Conservation (phyloP, 1,284 basidiomycete genomes). For the Ceratobasidium papillatum region DNA sequence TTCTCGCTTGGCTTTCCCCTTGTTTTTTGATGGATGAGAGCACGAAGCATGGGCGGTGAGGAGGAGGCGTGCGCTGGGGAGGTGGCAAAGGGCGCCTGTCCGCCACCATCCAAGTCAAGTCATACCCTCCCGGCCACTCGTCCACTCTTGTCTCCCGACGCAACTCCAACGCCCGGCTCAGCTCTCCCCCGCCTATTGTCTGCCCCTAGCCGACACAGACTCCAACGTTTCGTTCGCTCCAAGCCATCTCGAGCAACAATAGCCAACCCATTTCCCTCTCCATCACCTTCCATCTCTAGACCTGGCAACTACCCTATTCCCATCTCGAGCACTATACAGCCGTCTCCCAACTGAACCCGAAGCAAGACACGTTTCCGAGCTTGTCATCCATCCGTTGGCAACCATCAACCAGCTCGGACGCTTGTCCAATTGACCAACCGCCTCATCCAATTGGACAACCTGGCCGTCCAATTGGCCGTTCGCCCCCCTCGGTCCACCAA, state of each 20-base stretch:
- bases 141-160: background rate
- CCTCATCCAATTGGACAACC: too few species aligned
- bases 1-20: background rate
- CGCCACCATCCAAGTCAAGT: background rate
- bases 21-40: conserved; percentile 20
- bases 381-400: background rate
- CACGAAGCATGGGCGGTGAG: background rate
- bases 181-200: background rate
- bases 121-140: background rate
- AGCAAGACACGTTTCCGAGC: background rate
- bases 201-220: background rate
- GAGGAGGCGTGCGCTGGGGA: background rate
- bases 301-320: conserved; percentile 4
- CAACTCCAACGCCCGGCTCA: background rate
- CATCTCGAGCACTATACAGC: too few species aligned
- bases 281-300: background rate
- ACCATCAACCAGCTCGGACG: background rate
- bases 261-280: too few species aligned
- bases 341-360: too few species aligned
- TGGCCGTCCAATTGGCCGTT: too few species aligned
- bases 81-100: conserved; percentile 17
- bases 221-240: background rate
- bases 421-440: background rate
- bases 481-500: too few species aligned
- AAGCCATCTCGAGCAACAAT: conserved; percentile 26